Evolutionary conservation across 352 stramenopile genomes (phyloP).

Genomic region (Discostella stelligera): DNA sequence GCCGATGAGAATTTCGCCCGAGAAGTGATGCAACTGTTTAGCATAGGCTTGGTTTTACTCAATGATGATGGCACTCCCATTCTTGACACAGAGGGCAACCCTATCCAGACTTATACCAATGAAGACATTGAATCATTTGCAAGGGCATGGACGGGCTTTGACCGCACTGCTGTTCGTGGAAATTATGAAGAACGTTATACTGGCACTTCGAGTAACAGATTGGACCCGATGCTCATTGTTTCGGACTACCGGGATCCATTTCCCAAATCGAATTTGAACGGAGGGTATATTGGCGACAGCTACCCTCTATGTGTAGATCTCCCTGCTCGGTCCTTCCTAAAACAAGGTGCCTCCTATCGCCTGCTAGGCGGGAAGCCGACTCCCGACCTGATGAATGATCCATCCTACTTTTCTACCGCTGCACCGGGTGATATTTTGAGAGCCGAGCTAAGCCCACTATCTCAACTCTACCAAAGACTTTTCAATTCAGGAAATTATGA

Average conservation of each 20-base stretch:
- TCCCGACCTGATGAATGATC: constrained; percentile 49
- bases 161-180: constrained; percentile 24
- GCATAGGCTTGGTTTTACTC: constrained; percentile 63
- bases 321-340: constrained; percentile 51
- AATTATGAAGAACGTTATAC: constrained; percentile 36
- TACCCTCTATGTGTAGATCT: constrained; percentile 64
- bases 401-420: constrained; percentile 26
- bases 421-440: constrained; percentile 21
- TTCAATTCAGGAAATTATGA: constrained; percentile 43
- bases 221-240: constrained; percentile 56
- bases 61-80: constrained; percentile 74
- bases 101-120: constrained; percentile 61
- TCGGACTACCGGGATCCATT: constrained; percentile 65
- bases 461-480: constrained; percentile 39
- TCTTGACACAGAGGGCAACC: constrained; percentile 38
- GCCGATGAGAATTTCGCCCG: constrained; percentile 81
- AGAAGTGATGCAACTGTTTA: constrained; percentile 74
- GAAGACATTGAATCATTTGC: constrained; percentile 65
- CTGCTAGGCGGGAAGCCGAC: constrained; percentile 46
- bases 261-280: constrained; percentile 60
- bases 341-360: constrained; percentile 54
- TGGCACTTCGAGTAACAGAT: constrained; percentile 29
- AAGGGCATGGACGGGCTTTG: constrained; percentile 65
- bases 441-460: constrained; percentile 25
- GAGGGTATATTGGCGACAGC: constrained; percentile 68